Evolutionary conservation across 2,329 filamentous ascomycete genomes (phyloP), one percentile per base, ranked within the genome.

Genomic region (Alternaria consortialis): DNA sequence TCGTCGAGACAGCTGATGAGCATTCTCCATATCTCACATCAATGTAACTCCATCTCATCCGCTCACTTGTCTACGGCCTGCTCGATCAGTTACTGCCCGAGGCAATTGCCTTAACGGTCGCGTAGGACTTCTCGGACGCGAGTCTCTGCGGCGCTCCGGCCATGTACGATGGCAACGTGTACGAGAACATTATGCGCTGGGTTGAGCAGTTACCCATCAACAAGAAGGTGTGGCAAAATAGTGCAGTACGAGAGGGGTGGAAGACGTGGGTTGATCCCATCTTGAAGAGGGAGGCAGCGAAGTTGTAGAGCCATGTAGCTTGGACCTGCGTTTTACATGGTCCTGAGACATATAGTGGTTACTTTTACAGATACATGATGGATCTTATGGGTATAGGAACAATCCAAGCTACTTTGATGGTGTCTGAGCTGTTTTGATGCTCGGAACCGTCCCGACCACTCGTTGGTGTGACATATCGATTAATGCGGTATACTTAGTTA

Each of bases 81-180:
- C 84, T 85, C 79, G 67, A 73, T 2, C 58, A 76, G 20, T 77
- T 84, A 15, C 69, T 83, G 17, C 83, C 82, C 0, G 82, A 85
- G 62, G 82, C 81, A 1, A 81, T 85, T 2, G 75, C 73, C 3
- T 64, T 85, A 20, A 83, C 84, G 1, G 83, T 85, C 61, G 75
- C 80, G 0, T 85, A 83, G 83, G 80, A 79, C 59, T 79, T 85
- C 36, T 82, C 83, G 1, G 83, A 85, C 64, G 84, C 81, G 44
- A 65, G 84, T 53, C 75, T 85, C 0, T 81, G 84, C 53, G 84
- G 81, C 69, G 80, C 83, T 5, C 69, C 85, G 42, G 84, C 84
- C 1, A 77, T 82, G 54, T 80, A 78, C 54, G 82, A 85, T 69
- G 83, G 83, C 1, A 80, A 80, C 43, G 82, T 84, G 6, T 85